phyloP scores from a whole-genome alignment of 768 basidiomycete genomes.

The Rhodosporidiobolus odoratus region DNA sequence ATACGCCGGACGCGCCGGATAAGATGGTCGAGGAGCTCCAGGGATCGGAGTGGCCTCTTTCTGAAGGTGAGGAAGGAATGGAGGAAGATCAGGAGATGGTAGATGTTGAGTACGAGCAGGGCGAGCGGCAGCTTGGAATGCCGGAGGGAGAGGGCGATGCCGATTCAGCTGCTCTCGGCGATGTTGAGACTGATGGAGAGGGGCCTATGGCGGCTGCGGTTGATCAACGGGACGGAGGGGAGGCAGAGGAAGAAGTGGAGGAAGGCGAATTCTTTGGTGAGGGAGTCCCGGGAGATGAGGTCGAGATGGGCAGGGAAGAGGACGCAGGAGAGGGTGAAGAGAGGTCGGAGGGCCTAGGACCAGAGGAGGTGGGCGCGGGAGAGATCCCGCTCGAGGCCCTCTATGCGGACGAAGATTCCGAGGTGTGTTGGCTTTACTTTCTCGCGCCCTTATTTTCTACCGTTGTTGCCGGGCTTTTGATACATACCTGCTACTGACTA shows the following conservation, averaged over 20 bases:
- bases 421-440: neutral
- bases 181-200: neutral
- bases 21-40: neutral
- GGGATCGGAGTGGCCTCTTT: neutral
- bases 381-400: conserved; percentile 6
- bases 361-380: neutral
- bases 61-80: neutral
- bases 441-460: neutral
- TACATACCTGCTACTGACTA: too few species aligned
- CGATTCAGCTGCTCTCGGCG: neutral
- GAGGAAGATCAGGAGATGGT: conserved; percentile 5
- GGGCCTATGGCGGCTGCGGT: neutral
- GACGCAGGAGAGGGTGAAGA: neutral
- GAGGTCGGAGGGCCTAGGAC: too few species aligned
- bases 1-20: conserved; percentile 1
- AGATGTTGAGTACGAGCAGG: neutral
- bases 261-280: conserved; percentile 1
- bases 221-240: neutral
- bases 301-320: neutral
- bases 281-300: conserved; percentile 10
- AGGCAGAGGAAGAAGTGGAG: neutral
- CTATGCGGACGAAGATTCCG: conserved; percentile 22
- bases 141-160: neutral
- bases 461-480: too few species aligned
- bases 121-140: too few species aligned